Evolutionary conservation across 306 rosid species (phyloP), one percentile per base, ranked within the genome.

Genomic region (Corylus avellana): DNA sequence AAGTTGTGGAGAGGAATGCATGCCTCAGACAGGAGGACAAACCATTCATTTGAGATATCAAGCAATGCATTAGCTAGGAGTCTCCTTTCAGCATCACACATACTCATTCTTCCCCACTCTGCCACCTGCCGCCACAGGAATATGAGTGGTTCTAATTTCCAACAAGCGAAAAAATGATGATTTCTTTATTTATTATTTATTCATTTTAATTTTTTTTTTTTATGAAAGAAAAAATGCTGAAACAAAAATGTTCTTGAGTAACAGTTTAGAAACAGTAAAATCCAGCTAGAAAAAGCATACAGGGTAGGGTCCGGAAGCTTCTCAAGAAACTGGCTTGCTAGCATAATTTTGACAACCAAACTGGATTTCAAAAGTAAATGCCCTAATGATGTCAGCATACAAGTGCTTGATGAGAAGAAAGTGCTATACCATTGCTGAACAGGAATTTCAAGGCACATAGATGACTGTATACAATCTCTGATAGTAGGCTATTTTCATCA

Each of bases 41-140:
- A 96, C 99, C 99, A 93, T 84, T 93, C 98, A 64, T 96, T 95
- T 69, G 97, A 89, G 87, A 93, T 82, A 76, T 96, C 99, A 54
- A 96, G 98, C 84, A 96, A 85, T 20, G 99, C 97, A 87, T 93
- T 96, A 12, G 96, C 98, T 37, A 96, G 83, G 61, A 96, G 98
- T 79, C 99, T 90, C 85, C 99, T 90, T 84, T 96, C 99, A 35
- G 97, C 92, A 77, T 91, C 97, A 61, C 99, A 96, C 99, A 96
- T 91, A 37, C 88, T 96, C 99, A 96, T 96, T 88, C 81, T 87
- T 82, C 99, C 99, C 99, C 99, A 96, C 75, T 89, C 94, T 18
- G 98, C 90, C 48, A 93, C 89, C 99, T 96, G 92, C 76, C 22
- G 32, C 67, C 73, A 5, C 5, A 69, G 29, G 59, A 48, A 70